phyloP scores from a whole-genome alignment of 2,329 filamentous ascomycete species.

The Penicillium sp. region DNA sequence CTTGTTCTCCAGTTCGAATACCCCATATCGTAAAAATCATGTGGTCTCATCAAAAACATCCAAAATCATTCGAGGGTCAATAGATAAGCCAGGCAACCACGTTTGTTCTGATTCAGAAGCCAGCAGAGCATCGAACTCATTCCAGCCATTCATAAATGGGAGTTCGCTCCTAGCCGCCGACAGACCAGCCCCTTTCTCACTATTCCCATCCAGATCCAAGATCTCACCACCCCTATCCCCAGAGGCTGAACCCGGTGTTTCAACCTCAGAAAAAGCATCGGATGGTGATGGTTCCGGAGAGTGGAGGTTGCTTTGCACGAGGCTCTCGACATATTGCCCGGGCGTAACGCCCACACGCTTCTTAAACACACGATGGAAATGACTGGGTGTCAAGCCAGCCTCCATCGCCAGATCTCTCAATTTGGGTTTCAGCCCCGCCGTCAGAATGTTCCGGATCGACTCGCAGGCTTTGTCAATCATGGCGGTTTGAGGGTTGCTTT shows the following conservation, averaged over 20 bases:
- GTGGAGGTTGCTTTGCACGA: conserved; percentile 5
- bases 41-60: not conserved
- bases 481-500: conserved; percentile 31
- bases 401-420: conserved; percentile 48
- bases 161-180: conserved; percentile 3
- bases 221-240: conserved; percentile 2
- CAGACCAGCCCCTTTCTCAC: conserved; percentile 11
- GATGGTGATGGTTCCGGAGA: conserved; percentile 2
- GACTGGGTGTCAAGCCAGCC: conserved; percentile 50
- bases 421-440: conserved; percentile 33
- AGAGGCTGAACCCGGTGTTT: conserved; percentile 5
- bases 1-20: not conserved
- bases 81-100: conserved; percentile 9
- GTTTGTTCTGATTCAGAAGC: conserved; percentile 26
- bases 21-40: not conserved
- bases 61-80: conserved; percentile 18
- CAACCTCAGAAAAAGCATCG: conserved; percentile 8
- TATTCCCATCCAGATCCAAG: conserved; percentile 15
- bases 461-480: conserved; percentile 33
- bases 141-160: conserved; percentile 25
- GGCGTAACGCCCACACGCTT: conserved; percentile 51
- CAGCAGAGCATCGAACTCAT: conserved; percentile 38
- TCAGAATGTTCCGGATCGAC: conserved; percentile 27
- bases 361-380: conserved; percentile 57
- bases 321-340: conserved; percentile 35